These are phyloP conservation scores for Debaryomyces nepalensis DNA, from an alignment of 1,139 yeast genomes.

Conservation along the genomic window DNA sequence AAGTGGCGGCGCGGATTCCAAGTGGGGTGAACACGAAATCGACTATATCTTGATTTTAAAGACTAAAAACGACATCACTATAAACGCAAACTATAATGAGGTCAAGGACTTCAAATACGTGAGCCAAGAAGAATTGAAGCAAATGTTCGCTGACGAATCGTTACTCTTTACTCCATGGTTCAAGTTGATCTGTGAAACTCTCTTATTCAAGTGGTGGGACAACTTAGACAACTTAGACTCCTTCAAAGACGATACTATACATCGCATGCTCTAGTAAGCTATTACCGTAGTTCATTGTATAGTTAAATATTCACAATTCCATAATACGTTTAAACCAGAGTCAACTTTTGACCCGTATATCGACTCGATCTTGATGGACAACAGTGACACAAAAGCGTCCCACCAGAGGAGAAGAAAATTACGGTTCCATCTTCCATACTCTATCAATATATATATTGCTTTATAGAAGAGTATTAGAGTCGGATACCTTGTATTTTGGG, in stretches of 20 bases:
- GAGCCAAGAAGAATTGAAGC: slow-evolving; percentile 62
- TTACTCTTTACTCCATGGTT: slow-evolving; percentile 96
- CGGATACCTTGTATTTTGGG: background rate
- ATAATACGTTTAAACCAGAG: background rate
- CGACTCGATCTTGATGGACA: slow-evolving; percentile 7
- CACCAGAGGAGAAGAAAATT: slow-evolving; percentile 4
- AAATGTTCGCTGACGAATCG: slow-evolving; percentile 69
- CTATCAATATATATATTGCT: background rate
- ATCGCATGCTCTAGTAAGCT: slow-evolving; percentile 37
- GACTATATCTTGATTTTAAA: slow-evolving; percentile 88
- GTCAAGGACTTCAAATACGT: slow-evolving; percentile 85
- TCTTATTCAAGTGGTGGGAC: slow-evolving; percentile 94
- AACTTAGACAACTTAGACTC: slow-evolving; percentile 59
- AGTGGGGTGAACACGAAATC: slow-evolving; percentile 98
- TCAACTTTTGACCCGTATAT: background rate
- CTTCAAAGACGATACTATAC: slow-evolving; percentile 51
- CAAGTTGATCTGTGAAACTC: slow-evolving; percentile 89
- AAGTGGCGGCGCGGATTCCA: slow-evolving; percentile 61
- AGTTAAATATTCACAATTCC: background rate
- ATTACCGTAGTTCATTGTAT: background rate
- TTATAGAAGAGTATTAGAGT: background rate
- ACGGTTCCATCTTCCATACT: slow-evolving; percentile 1
- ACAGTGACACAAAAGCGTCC: slow-evolving; percentile 6
- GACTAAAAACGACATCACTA: slow-evolving; percentile 56
- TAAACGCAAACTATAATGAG: slow-evolving; percentile 72